Conservation (phyloP, 768 basidiomycete genomes). For the Psilocybe tampanensis region DNA sequence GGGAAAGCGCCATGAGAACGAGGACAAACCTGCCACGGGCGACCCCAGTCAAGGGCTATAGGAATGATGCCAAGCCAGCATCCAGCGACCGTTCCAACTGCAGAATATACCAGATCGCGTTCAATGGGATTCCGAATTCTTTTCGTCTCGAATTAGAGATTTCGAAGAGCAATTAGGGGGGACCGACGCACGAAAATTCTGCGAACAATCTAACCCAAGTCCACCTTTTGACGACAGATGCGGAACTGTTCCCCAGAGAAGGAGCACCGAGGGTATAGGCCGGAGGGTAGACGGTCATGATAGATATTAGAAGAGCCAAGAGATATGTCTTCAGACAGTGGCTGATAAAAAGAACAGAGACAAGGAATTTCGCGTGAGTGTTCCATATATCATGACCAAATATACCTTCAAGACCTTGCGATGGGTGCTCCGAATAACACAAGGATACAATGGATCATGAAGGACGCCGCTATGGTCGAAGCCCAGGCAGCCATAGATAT, state of each 20-base stretch:
- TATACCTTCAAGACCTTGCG: conserved; percentile 43
- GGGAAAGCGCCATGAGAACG: conserved; percentile 1
- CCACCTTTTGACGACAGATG: conserved; percentile 55
- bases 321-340: conserved; percentile 58
- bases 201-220: conserved; percentile 82
- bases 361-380: conserved; percentile 15
- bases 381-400: conserved; percentile 4
- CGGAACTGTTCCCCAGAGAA: conserved; percentile 40
- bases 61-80: conserved; percentile 83
- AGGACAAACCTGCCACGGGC: conserved; percentile 88
- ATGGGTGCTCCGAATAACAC: conserved; percentile 81
- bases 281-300: conserved; percentile 67
- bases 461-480: conserved; percentile 52
- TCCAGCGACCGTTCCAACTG: conserved; percentile 70
- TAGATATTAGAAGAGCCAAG: conserved; percentile 67
- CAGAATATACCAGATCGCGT: conserved; percentile 78
- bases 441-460: conserved; percentile 48
- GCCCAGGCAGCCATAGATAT: conserved; percentile 50
- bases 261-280: conserved; percentile 72
- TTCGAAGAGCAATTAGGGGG: conserved; percentile 1
- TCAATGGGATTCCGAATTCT: conserved; percentile 72
- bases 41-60: conserved; percentile 94
- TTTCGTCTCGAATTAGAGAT: conserved; percentile 6
- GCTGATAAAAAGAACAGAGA: conserved; percentile 12
- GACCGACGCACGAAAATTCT: conserved; percentile 70